phyloP scores from a whole-genome alignment of 805 yeast genomes.

The Komagataella kurtzmanii region DNA sequence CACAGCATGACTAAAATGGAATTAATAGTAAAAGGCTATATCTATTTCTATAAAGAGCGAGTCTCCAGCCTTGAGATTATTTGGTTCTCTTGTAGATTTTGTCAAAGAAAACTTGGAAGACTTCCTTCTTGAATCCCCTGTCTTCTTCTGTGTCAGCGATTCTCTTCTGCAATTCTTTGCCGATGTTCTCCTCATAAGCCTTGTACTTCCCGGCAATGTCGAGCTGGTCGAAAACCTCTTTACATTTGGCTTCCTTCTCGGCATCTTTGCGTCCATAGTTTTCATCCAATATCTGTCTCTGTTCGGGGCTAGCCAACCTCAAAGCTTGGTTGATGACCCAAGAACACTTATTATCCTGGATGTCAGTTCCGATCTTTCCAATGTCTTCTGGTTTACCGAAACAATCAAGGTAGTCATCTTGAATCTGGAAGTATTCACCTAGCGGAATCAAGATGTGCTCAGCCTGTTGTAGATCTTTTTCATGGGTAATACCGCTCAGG shows the following conservation, averaged over 20 bases:
- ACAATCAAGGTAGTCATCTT: conserved; percentile 94
- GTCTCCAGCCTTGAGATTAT: conserved; percentile 20
- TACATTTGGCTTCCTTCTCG: conserved; percentile 53
- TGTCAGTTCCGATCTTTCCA: conserved; percentile 98
- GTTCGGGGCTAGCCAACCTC: conserved; percentile 62
- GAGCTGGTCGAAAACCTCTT: conserved; percentile 61
- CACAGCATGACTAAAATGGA: neutral
- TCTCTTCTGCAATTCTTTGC: conserved; percentile 39
- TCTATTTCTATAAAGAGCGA: neutral
- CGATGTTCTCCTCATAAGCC: conserved; percentile 73
- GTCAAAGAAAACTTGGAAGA: conserved; percentile 70
- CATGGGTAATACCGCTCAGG: conserved; percentile 68
- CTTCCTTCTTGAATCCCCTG: conserved; percentile 85
- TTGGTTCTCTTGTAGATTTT: conserved; percentile 92
- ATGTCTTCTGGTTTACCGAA: conserved; percentile 95
- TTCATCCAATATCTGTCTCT: conserved; percentile 68
- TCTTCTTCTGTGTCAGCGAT: conserved; percentile 75
- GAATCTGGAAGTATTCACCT: conserved; percentile 98
- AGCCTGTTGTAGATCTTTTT: conserved; percentile 75
- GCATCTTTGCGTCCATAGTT: conserved; percentile 84
- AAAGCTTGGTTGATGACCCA: conserved; percentile 96
- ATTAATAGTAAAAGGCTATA: neutral
- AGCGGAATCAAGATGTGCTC: conserved; percentile 79
- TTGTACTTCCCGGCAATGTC: conserved; percentile 58
- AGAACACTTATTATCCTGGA: conserved; percentile 95